A percentile compares a stretch with the other conserved stretches of the same genome.
These are phyloP conservation scores for Xerocomellus chrysenteron DNA, from an alignment of 768 basidiomycete species.

Conservation along the genomic window DNA sequence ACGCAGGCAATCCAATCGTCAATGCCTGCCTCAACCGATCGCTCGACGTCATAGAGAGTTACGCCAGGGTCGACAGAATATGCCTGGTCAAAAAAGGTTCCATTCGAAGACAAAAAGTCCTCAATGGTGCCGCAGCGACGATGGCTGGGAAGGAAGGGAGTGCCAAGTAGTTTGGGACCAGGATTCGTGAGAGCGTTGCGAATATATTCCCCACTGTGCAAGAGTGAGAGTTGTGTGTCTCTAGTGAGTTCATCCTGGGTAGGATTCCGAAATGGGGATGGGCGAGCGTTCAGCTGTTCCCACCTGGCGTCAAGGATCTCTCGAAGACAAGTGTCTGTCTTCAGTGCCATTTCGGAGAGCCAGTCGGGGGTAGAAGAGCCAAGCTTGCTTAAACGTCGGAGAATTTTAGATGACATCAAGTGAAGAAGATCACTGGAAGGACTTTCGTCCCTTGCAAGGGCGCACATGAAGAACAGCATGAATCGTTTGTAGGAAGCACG, in stretches of 20 bases:
- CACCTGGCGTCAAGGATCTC: not conserved
- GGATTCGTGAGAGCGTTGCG: not conserved
- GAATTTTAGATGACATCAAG: conserved; percentile 22
- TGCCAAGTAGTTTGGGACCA: no score
- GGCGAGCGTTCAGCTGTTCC: not conserved
- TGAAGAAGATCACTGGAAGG: conserved; percentile 23
- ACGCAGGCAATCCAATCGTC: conserved; percentile 32
- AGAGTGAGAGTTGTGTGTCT: not conserved
- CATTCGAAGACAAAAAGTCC: conserved; percentile 15
- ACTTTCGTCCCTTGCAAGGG: conserved; percentile 21
- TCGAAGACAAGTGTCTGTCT: not conserved
- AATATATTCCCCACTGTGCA: not conserved
- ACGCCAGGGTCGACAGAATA: conserved; percentile 6
- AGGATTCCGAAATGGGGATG: not conserved
- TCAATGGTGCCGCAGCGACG: conserved; percentile 7
- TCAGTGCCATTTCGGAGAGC: not conserved
- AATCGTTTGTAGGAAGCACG: conserved; percentile 44
- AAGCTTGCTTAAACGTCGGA: conserved; percentile 18
- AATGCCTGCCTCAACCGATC: conserved; percentile 28
- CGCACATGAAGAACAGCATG: conserved; percentile 40
- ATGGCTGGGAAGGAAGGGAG: conserved; percentile 2
- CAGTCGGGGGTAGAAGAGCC: not conserved
- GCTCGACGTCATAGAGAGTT: conserved; percentile 39
- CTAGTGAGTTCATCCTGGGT: not conserved
- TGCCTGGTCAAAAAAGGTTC: conserved; percentile 4